phyloP scores from a whole-genome alignment of 306 rosid species.

The Sechiopsis laciniata region DNA sequence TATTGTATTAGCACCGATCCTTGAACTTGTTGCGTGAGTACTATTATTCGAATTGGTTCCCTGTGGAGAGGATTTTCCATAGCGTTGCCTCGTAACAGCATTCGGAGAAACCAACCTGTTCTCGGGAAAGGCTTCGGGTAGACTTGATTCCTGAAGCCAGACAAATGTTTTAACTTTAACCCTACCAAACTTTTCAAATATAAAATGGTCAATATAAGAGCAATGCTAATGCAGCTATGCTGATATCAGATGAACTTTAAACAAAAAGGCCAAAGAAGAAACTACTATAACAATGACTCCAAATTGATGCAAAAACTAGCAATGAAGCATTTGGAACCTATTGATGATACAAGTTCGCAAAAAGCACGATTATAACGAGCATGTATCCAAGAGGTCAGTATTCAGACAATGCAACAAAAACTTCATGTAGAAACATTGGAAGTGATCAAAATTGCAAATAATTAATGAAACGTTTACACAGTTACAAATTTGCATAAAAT shows the following conservation, averaged over 20 bases:
- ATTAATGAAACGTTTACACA: neutral
- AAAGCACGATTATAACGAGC: neutral
- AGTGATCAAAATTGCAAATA: neutral
- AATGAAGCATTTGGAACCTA: no score
- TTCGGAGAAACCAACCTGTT: conserved; percentile 83
- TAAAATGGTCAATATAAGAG: conserved; percentile 6
- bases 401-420: conserved; percentile 6
- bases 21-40: conserved; percentile 27
- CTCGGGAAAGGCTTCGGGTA: conserved; percentile 57
- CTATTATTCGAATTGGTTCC: conserved; percentile 11
- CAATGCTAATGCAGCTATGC: neutral
- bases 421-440: neutral
- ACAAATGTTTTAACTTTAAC: conserved; percentile 14
- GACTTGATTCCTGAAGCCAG: conserved; percentile 74
- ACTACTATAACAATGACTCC: neutral
- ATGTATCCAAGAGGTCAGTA: neutral
- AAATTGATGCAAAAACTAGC: conserved; percentile 1
- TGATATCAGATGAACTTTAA: neutral
- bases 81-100: conserved; percentile 63
- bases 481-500: neutral
- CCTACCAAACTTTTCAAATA: neutral
- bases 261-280: neutral
- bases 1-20: conserved; percentile 25
- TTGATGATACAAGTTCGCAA: neutral
- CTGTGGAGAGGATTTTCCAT: conserved; percentile 43